phyloP scores from a whole-genome alignment of 352 stramenopile species.

The Globisporangium perplexum region DNA sequence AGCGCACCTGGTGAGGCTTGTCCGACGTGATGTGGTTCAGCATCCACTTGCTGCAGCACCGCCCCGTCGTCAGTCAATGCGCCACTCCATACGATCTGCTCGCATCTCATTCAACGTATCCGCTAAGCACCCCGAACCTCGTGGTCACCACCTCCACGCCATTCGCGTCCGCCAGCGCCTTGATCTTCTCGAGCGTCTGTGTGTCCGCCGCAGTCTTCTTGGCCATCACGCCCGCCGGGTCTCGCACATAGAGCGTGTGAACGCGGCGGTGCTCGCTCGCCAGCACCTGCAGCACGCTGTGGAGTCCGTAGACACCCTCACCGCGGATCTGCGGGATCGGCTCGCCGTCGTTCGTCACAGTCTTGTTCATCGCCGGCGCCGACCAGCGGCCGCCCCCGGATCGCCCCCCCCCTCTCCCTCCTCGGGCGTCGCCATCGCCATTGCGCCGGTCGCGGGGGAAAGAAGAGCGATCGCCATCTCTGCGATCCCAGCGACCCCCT shows the following conservation, averaged over 20 bases:
- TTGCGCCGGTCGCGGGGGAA: not conserved
- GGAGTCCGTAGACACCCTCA: slow-evolving; percentile 64
- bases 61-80: not conserved
- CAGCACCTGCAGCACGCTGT: slow-evolving; percentile 65
- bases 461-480: not conserved
- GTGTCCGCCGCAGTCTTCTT: slow-evolving; percentile 33
- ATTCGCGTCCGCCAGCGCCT: slow-evolving; percentile 26
- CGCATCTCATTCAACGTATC: not conserved
- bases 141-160: slow-evolving; percentile 22
- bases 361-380: slow-evolving; percentile 2
- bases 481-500: not conserved
- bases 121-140: slow-evolving; percentile 11
- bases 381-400: slow-evolving; percentile 1
- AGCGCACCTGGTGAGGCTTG: slow-evolving; percentile 68
- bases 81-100: not conserved
- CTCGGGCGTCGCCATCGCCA: not conserved
- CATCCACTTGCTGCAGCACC: slow-evolving; percentile 63
- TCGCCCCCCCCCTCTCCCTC: not conserved
- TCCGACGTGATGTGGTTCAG: slow-evolving; percentile 78
- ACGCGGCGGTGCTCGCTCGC: slow-evolving; percentile 41
- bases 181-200: slow-evolving; percentile 37
- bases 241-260: slow-evolving; percentile 51
- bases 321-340: slow-evolving; percentile 43
- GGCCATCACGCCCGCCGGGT: slow-evolving; percentile 13
- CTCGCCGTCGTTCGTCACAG: slow-evolving; percentile 24